Evolutionary conservation across 2,329 filamentous ascomycete genomes (phyloP).

Genomic region (Chalaropsis ovoidea): DNA sequence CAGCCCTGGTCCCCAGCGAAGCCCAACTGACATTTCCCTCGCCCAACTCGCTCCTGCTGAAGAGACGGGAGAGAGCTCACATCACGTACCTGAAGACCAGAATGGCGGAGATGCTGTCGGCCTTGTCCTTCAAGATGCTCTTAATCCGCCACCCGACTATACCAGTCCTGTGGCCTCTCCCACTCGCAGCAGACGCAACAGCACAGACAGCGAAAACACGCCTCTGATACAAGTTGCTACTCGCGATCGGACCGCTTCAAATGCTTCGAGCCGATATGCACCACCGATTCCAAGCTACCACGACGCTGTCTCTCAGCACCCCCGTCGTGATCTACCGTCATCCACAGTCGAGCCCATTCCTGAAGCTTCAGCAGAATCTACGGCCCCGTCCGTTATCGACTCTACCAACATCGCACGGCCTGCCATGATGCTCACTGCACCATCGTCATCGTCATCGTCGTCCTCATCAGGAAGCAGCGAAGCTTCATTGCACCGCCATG

Average conservation of each 20-base stretch:
- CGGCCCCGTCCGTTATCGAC: background rate
- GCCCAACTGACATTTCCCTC: slow-evolving; percentile 90
- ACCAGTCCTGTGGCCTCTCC: slow-evolving; percentile 55
- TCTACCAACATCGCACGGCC: background rate
- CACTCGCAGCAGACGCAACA: slow-evolving; percentile 45
- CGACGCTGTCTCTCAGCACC: slow-evolving; percentile 54
- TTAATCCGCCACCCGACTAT: slow-evolving; percentile 61
- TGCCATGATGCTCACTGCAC: slow-evolving; percentile 2
- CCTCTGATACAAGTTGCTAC: slow-evolving; percentile 44
- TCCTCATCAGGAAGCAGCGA: background rate
- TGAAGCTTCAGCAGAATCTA: slow-evolving; percentile 13
- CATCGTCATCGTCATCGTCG: background rate
- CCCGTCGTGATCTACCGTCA: slow-evolving; percentile 15
- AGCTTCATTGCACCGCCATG: background rate
- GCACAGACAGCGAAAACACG: slow-evolving; percentile 47
- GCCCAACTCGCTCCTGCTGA: slow-evolving; percentile 68
- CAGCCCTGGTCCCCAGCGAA: slow-evolving; percentile 79
- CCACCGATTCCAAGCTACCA: slow-evolving; percentile 77
- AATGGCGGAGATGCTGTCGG: slow-evolving; percentile 31
- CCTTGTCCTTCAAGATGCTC: slow-evolving; percentile 44
- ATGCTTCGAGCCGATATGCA: slow-evolving; percentile 34
- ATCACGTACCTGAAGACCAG: slow-evolving; percentile 30
- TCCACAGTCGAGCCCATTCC: slow-evolving; percentile 18
- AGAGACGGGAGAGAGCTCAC: slow-evolving; percentile 61
- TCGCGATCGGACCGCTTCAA: slow-evolving; percentile 43